Percentiles rank a stretch among this genome's conserved stretches.
phyloP scores from a whole-genome alignment of 371 early-diverging fungal genomes.

The Blyttiomyces sp. region DNA sequence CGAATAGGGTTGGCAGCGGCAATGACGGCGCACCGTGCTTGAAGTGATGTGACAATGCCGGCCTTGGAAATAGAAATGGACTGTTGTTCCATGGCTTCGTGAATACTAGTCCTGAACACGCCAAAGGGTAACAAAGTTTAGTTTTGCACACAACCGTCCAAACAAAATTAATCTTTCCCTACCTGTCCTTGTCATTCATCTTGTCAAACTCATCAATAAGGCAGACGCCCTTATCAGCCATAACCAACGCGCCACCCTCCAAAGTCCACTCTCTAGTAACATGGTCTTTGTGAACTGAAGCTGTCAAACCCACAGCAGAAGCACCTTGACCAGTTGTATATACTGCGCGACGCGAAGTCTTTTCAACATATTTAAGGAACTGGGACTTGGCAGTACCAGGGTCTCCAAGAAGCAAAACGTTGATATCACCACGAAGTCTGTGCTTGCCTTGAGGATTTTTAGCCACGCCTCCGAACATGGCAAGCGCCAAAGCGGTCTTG shows the following conservation, averaged over 20 bases:
- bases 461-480: conserved; percentile 96
- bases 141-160: not conserved
- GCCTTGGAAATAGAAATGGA: conserved; percentile 98
- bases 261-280: conserved; percentile 98
- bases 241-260: conserved; percentile 98
- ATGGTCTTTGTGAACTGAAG: conserved; percentile 95
- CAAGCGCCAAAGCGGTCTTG: conserved; percentile 93
- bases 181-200: conserved; percentile 95
- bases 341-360: conserved; percentile 94
- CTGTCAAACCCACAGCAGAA: conserved; percentile 99
- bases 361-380: conserved; percentile 96
- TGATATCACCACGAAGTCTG: conserved; percentile 96
- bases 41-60: conserved; percentile 94
- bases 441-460: conserved; percentile 94
- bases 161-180: not conserved
- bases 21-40: conserved; percentile 94
- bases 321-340: conserved; percentile 99
- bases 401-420: conserved; percentile 98
- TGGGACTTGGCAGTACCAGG: conserved; percentile 99
- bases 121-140: no score
- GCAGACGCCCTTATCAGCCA: conserved; percentile 98
- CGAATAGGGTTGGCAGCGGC: conserved; percentile 99
- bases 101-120: conserved; percentile 77
- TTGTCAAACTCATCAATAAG: conserved; percentile 99
- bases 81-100: conserved; percentile 99